Evolutionary conservation across 345 rosid species (phyloP), one percentile per base, ranked within the genome.

Genomic region (Arabidopsis arenosa): DNA sequence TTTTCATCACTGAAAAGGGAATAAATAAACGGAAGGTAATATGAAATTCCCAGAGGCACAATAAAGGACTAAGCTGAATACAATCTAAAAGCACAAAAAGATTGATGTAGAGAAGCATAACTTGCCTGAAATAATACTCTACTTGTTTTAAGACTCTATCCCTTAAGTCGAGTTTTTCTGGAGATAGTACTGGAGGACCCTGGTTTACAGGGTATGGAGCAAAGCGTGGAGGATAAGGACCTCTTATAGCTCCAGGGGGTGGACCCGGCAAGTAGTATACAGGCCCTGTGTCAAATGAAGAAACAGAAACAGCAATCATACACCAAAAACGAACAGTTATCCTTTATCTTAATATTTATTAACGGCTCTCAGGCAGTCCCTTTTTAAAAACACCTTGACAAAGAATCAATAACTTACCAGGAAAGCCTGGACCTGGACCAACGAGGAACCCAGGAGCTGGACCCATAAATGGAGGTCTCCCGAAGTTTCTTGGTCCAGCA

Each of bases 61-160:
- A 23, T 43, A 63, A 43, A 30, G 8, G 54, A 47, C 41, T 49
- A 13, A 40, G 12, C 40, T 66, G 21, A 58, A 40, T 9, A n/a
- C 41, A 66, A 5, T 17, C 2, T 28, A 15, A 30, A 48, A 12
- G 64, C 51, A 47, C 51, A 33, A 47, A 23, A 54, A 47, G 26
- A 21, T 49, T 45, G 12, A 47, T 9, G 53, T 49, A 36, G 18
- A 61, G 18, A 72, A 17, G 59, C 10, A 67, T 41, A 77, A 73
- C 82, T 75, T 74, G 88, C 99, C 99, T 88, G 90, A 96, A 96
- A 85, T 96, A 96, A 69, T 96, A 92, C 74, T 96, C 97, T 66
- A 96, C 85, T 73, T 96, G 99, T 76, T 81, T 86, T 7, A 83
- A 63, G 71, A 96, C 79, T 79, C 79, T 80, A 58, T 79, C 84